A percentile compares a stretch with the other conserved stretches of the same genome.
These are phyloP conservation scores for Pseudonitzschia multiseries DNA, from an alignment of 108 stramenopile species.

Conservation along the genomic window DNA sequence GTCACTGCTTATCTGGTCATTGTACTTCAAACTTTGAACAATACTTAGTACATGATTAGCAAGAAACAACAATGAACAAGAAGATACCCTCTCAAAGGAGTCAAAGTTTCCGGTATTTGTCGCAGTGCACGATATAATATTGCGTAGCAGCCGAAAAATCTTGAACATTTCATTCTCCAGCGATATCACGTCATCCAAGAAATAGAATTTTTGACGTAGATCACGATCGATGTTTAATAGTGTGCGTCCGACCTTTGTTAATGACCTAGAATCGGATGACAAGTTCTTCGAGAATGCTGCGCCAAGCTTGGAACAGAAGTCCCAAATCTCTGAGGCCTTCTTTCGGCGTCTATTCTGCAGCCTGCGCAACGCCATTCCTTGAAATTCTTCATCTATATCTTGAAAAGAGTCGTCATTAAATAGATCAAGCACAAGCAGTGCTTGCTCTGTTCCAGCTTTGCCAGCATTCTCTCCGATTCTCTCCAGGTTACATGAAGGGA, in stretches of 20 bases:
- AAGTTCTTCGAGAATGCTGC: conserved; percentile 11
- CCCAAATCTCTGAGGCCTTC: conserved; percentile 21
- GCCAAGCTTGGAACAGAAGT: conserved; percentile 14
- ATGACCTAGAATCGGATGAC: neutral
- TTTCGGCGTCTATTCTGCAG: conserved; percentile 16
- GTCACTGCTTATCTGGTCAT: conserved; percentile 27
- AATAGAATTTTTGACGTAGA: neutral
- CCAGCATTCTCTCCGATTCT: conserved; percentile 23
- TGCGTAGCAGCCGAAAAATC: conserved; percentile 21
- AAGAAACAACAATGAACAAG: conserved; percentile 11
- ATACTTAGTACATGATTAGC: conserved; percentile 20
- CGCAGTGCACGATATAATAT: conserved; percentile 13
- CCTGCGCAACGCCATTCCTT: neutral
- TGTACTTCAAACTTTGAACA: conserved; percentile 30
- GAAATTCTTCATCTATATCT: conserved; percentile 1
- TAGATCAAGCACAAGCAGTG: conserved; percentile 18
- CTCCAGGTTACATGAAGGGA: conserved; percentile 33
- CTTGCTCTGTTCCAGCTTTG: conserved; percentile 17
- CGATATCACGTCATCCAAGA: conserved; percentile 9
- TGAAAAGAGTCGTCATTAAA: conserved; percentile 23
- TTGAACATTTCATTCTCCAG: conserved; percentile 34
- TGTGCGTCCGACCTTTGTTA: neutral
- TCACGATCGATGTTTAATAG: conserved; percentile 20
- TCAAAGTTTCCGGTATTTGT: neutral
- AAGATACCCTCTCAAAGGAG: conserved; percentile 15